Conservation (phyloP, 306 rosid species). For the Acmispon strigosus region DNA sequence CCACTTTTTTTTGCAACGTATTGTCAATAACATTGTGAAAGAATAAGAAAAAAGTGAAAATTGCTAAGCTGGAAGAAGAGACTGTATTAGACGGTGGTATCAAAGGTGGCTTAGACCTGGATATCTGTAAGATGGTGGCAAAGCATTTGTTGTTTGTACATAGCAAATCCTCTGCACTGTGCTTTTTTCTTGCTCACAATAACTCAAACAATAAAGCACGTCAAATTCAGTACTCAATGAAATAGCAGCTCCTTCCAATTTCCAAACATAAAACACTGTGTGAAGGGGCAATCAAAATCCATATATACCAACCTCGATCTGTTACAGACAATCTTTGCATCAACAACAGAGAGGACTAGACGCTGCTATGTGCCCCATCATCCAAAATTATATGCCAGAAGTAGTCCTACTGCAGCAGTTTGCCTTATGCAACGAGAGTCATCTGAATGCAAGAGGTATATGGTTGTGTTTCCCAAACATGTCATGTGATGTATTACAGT, state of each 20-base stretch:
- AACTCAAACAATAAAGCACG: neutral
- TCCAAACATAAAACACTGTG: too few relatives aligned
- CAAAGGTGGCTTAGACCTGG: neutral
- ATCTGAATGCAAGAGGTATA: neutral
- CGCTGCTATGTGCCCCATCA: too few relatives aligned
- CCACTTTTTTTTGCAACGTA: too few relatives aligned
- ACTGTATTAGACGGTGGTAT: neutral
- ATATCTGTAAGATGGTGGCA: too few relatives aligned
- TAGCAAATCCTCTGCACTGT: neutral
- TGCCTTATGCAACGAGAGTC: neutral
- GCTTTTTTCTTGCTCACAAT: neutral
- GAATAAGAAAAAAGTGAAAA: neutral
- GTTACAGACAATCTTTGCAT: too few relatives aligned
- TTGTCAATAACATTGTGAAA: neutral
- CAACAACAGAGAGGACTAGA: too few relatives aligned
- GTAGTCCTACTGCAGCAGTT: neutral
- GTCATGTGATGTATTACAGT: slow-evolving; percentile 5
- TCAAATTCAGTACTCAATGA: neutral
- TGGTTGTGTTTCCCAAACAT: neutral
- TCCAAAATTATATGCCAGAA: too few relatives aligned
- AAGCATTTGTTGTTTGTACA: neutral
- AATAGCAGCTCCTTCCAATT: too few relatives aligned
- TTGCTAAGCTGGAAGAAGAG: neutral
- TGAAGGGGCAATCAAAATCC: too few relatives aligned
- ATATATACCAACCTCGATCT: too few relatives aligned